Evolutionary conservation across 2,329 filamentous ascomycete species (phyloP).

Genomic region (Aquanectria penicillioides): DNA sequence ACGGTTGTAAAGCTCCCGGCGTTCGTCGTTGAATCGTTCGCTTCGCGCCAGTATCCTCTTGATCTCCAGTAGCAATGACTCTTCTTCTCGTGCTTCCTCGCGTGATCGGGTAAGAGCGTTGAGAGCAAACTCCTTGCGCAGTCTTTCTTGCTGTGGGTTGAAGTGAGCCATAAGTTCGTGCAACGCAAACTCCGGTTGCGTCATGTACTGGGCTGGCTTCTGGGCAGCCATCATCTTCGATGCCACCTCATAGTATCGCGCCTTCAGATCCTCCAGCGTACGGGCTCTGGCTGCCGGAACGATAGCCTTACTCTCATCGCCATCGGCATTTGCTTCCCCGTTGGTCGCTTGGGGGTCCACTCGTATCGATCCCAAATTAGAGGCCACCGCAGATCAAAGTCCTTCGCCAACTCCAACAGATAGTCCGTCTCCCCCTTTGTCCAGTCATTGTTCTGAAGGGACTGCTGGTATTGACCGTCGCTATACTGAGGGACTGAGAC

Average conservation of each 20-base stretch:
- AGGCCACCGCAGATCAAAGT: constrained; percentile 90
- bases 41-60: constrained; percentile 90
- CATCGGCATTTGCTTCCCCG: constrained; percentile 56
- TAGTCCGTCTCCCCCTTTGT: constrained; percentile 95
- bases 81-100: constrained; percentile 93
- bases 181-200: constrained; percentile 80
- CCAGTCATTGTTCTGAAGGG: constrained; percentile 82
- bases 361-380: constrained; percentile 95
- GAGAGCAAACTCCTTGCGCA: constrained; percentile 86
- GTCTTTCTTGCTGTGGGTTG: constrained; percentile 80
- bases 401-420: constrained; percentile 76
- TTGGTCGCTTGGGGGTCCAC: constrained; percentile 63
- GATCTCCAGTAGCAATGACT: constrained; percentile 87
- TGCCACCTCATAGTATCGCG: constrained; percentile 88
- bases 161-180: constrained; percentile 90
- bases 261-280: constrained; percentile 90
- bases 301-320: constrained; percentile 62
- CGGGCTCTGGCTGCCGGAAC: constrained; percentile 65
- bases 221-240: constrained; percentile 83
- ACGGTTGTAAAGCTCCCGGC: constrained; percentile 85
- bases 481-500: constrained; percentile 83
- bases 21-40: constrained; percentile 86
- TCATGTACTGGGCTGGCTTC: constrained; percentile 88
- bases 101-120: constrained; percentile 81
- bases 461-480: constrained; percentile 84